A percentile compares a stretch with the other conserved stretches of the same genome.
These are phyloP conservation scores for Heteromeles arbutifolia DNA, from an alignment of 306 rosid species.

Conservation along the genomic window DNA sequence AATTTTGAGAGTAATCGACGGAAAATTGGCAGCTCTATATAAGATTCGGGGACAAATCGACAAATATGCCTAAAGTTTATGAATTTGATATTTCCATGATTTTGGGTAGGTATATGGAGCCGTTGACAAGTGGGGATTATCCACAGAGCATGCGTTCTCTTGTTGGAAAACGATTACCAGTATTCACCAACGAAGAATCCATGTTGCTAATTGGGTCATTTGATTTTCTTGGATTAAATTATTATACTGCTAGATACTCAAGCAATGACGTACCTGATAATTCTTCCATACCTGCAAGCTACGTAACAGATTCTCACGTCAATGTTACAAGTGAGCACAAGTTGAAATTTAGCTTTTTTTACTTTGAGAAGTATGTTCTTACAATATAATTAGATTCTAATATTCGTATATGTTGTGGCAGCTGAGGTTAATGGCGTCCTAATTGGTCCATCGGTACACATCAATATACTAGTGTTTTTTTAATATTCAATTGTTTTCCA, in stretches of 20 bases:
- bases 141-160: constrained; percentile 50
- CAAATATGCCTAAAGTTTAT: too few species aligned
- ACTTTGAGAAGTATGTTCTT: neutral
- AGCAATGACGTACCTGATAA: too few species aligned
- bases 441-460: neutral
- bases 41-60: too few species aligned
- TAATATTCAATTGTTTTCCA: neutral
- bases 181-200: constrained; percentile 43
- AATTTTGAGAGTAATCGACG: too few species aligned
- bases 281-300: neutral
- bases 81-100: neutral
- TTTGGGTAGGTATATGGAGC: constrained; percentile 48
- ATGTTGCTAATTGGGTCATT: constrained; percentile 41
- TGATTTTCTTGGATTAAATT: constrained; percentile 63
- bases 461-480: neutral
- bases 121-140: constrained; percentile 55
- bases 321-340: constrained; percentile 27
- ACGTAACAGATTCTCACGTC: constrained; percentile 30
- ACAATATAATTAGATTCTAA: neutral
- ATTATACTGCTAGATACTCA: constrained; percentile 28
- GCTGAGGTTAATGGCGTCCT: neutral
- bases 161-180: constrained; percentile 49
- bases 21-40: too few species aligned
- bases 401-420: neutral
- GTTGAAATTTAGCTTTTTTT: neutral